Percentiles rank a stretch among this genome's conserved stretches.
Evolutionary conservation across 306 rosid species (phyloP).

Genomic region (Castanea mollissima): DNA sequence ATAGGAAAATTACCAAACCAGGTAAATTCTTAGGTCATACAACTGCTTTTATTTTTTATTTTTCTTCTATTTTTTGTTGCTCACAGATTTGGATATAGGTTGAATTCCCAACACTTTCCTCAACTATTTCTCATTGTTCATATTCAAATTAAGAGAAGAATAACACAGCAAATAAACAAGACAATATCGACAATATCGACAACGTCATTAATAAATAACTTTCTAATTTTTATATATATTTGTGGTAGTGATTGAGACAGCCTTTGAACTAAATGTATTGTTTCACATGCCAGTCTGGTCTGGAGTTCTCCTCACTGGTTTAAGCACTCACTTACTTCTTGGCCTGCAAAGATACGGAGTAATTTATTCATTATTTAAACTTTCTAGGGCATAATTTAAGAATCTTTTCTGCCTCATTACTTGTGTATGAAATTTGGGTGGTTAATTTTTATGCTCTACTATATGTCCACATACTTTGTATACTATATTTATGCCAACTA

Average conservation of each 20-base stretch:
- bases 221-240: not conserved
- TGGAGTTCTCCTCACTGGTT: constrained; percentile 75
- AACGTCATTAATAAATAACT: not conserved
- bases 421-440: not conserved
- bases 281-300: constrained; percentile 79
- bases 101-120: too few species aligned
- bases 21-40: too few species aligned
- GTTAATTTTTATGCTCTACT: not conserved
- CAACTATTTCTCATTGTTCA: too few species aligned
- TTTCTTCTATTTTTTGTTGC: too few species aligned
- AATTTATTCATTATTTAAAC: not conserved
- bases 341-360: constrained; percentile 87
- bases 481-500: not conserved
- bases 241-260: constrained; percentile 82
- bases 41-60: too few species aligned
- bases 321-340: constrained; percentile 78
- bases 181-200: too few species aligned
- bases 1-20: too few species aligned
- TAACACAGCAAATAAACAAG: not conserved
- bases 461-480: not conserved
- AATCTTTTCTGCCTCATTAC: not conserved
- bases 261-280: constrained; percentile 73
- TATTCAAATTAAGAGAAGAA: too few species aligned
- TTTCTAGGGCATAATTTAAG: not conserved
- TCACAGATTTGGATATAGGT: too few species aligned